A percentile compares a stretch with the other conserved stretches of the same genome.
Conservation (phyloP, 495 filamentous ascomycete genomes). For the Xylaria grammica region DNA sequence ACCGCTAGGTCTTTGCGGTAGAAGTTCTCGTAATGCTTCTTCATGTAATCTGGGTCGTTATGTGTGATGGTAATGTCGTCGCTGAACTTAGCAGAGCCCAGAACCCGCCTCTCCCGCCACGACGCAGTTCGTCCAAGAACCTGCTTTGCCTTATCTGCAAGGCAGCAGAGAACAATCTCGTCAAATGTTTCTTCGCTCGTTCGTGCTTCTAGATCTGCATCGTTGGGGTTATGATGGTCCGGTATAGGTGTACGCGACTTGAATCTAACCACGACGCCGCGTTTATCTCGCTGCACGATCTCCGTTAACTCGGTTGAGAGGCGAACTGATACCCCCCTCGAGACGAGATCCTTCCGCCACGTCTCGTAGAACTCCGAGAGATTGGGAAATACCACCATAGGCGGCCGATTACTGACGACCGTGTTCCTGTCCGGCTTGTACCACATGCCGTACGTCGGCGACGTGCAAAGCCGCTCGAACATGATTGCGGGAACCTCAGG, state of each 20-base stretch:
- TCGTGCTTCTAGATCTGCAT: constrained; percentile 41
- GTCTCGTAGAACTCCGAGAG: constrained; percentile 71
- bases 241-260: constrained; percentile 30
- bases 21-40: constrained; percentile 73
- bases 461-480: constrained; percentile 75
- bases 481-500: constrained; percentile 76
- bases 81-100: constrained; percentile 77
- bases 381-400: constrained; percentile 83
- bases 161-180: constrained; percentile 74
- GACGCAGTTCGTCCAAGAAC: constrained; percentile 67
- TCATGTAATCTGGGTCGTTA: constrained; percentile 75
- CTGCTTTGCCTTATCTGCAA: constrained; percentile 74
- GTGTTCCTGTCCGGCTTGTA: constrained; percentile 67
- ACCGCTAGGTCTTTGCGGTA: constrained; percentile 54
- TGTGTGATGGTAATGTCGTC: constrained; percentile 88
- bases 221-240: constrained; percentile 44
- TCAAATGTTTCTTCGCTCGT: constrained; percentile 61
- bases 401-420: constrained; percentile 71
- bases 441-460: constrained; percentile 78
- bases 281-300: constrained; percentile 61
- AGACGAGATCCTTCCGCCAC: constrained; percentile 66
- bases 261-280: constrained; percentile 60
- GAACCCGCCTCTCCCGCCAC: constrained; percentile 68
- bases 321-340: constrained; percentile 68
- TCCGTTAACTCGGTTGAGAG: constrained; percentile 65